phyloP scores from a whole-genome alignment of 2,329 filamentous ascomycete species.

The Pseudogymnoascus verrucosus region DNA sequence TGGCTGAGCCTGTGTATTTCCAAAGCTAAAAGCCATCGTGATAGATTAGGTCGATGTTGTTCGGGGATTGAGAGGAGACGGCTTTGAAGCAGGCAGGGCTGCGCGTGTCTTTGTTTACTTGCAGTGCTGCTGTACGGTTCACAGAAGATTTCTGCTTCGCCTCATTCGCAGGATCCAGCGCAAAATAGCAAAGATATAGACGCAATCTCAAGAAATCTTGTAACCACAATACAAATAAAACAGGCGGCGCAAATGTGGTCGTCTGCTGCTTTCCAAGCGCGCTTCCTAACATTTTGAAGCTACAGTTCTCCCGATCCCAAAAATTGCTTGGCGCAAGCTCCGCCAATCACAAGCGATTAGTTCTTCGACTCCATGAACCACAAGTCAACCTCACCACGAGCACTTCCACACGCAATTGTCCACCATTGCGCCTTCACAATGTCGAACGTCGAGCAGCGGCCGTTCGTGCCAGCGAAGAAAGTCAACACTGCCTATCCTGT shows the following conservation, averaged over 20 bases:
- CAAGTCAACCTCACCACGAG: neutral
- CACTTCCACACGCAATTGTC: conserved; percentile 8
- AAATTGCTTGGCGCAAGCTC: conserved; percentile 8
- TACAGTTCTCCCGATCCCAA: conserved; percentile 7
- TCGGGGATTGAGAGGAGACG: neutral
- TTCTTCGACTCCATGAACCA: conserved; percentile 10
- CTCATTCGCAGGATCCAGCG: neutral
- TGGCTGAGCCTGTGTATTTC: conserved; percentile 4
- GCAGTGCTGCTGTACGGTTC: neutral
- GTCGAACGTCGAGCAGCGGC: conserved; percentile 31
- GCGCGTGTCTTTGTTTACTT: conserved; percentile 8
- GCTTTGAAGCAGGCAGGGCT: neutral
- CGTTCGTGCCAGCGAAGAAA: conserved; percentile 67
- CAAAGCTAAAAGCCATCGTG: conserved; percentile 8
- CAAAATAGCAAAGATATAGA: neutral
- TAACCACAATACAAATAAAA: neutral
- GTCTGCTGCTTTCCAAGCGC: conserved; percentile 1
- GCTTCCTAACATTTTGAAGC: conserved; percentile 9
- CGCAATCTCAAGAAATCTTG: neutral
- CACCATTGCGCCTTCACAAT: conserved; percentile 25
- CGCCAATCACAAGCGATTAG: conserved; percentile 7
- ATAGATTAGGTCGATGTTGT: neutral
- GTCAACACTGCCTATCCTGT: conserved; percentile 82
- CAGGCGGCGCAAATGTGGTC: neutral
- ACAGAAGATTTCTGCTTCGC: neutral